Percentiles rank a stretch among this genome's conserved stretches.
These are phyloP conservation scores for Mortierella sp. DNA, from an alignment of 371 early-diverging fungal species.

Conservation along the genomic window DNA sequence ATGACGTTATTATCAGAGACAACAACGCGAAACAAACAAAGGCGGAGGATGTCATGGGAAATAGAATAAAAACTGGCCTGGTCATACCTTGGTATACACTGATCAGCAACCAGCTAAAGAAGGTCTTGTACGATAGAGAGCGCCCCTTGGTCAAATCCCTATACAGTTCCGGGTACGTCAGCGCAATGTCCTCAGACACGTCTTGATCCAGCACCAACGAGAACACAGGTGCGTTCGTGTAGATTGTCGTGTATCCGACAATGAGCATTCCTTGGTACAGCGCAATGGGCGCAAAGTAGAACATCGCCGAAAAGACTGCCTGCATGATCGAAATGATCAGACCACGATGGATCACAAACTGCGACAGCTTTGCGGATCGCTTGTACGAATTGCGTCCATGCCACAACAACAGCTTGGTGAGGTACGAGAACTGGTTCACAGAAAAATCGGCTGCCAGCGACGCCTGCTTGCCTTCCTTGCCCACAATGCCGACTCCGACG, in stretches of 20 bases:
- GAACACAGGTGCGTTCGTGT: constrained; percentile 98
- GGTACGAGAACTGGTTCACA: constrained; percentile 90
- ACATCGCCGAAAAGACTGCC: constrained; percentile 98
- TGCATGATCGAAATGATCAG: constrained; percentile 98
- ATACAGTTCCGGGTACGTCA: constrained; percentile 98
- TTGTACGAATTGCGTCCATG: constrained; percentile 98
- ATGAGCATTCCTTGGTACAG: constrained; percentile 86
- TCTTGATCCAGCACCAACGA: constrained; percentile 95
- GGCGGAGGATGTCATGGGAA: no score
- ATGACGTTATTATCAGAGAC: no score
- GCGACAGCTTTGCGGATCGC: constrained; percentile 95
- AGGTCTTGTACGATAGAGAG: constrained; percentile 90
- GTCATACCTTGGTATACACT: constrained; percentile 94
- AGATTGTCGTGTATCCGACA: constrained; percentile 93
- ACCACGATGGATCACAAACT: constrained; percentile 99
- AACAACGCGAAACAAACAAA: neutral
- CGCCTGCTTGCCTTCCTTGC: constrained; percentile 99
- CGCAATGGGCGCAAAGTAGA: constrained; percentile 98
- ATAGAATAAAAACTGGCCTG: no score
- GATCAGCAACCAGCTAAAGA: constrained; percentile 95
- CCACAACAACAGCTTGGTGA: constrained; percentile 90
- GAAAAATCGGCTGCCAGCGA: constrained; percentile 98
- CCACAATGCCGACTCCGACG: constrained; percentile 98
- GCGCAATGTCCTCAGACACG: constrained; percentile 90
- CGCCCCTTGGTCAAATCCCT: constrained; percentile 96